Evolutionary conservation across 1,284 basidiomycete genomes (phyloP), one percentile per base, ranked within the genome.

Genomic region (Trichosporon ovoides): DNA sequence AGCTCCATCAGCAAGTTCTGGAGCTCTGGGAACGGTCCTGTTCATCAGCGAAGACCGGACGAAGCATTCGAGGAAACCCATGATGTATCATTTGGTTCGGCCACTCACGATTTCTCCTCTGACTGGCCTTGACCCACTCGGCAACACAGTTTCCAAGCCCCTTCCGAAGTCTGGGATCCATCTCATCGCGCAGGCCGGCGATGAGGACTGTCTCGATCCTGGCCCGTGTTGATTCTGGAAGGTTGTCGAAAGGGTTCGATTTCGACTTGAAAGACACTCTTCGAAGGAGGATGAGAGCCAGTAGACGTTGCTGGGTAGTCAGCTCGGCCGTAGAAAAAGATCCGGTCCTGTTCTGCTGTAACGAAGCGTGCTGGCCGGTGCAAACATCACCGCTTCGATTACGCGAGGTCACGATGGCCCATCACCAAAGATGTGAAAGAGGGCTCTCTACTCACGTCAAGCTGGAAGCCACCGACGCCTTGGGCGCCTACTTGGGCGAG

Each of bases 401-500:
- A n/a, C n/a, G n/a, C n/a, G n/a, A n/a, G n/a, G n/a, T n/a, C n/a
- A n/a, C n/a, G n/a, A n/a, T n/a, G n/a, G n/a, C n/a, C n/a, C n/a
- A n/a, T n/a, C n/a, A n/a, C n/a, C n/a, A n/a, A n/a, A n/a, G n/a
- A n/a, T n/a, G n/a, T n/a, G 14, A 7, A 3, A 6, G 36, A 16
- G n/a, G 14, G 48, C 9, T 22, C 7, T 36, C 12, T 1, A 60
- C 71, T 60, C 58, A 75, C 74, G 38, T 76, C 74, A 0, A 71
- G 58, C 53, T 74, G 74, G 55, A 72, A 76, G 4, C 74, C 74
- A 11, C 74, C 74, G 0, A 76, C 74, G 14, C 69, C 73, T 46
- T 65, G 68, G 2, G 72, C 70, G 13, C 74, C 74, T 35, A 76
- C 68, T 55, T 76, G 74, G 19, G 71, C 68, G 2, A 76, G 68